Conservation (phyloP, 1,284 basidiomycete species). For the Puccinia horiana region DNA sequence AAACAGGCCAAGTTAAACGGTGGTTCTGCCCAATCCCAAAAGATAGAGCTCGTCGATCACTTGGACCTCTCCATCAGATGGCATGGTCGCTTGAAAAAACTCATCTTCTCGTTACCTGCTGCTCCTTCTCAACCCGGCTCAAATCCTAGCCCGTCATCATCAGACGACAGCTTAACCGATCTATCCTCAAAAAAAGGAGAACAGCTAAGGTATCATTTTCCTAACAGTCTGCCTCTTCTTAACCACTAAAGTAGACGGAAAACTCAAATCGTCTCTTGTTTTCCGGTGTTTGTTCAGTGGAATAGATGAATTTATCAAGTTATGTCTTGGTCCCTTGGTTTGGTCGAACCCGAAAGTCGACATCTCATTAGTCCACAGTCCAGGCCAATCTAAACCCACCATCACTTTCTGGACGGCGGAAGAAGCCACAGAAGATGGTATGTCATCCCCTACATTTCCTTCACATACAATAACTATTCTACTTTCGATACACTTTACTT, state of each 20-base stretch:
- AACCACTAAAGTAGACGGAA: not conserved
- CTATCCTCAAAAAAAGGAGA: not conserved
- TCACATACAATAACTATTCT: too few relatives aligned
- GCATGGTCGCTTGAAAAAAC: slow-evolving; percentile 8
- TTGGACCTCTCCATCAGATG: slow-evolving; percentile 28
- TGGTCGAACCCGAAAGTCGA: slow-evolving; percentile 40
- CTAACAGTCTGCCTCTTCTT: not conserved
- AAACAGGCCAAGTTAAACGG: slow-evolving; percentile 26
- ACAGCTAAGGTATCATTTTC: not conserved
- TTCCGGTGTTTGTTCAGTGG: not conserved
- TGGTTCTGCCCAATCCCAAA: slow-evolving; percentile 6
- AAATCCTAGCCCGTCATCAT: not conserved
- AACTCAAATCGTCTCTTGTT: not conserved
- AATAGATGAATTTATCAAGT: slow-evolving; percentile 36
- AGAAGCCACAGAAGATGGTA: not conserved
- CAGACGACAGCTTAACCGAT: not conserved
- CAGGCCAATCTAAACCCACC: slow-evolving; percentile 6
- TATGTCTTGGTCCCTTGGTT: slow-evolving; percentile 26
- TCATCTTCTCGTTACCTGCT: not conserved
- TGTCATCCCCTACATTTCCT: not conserved
- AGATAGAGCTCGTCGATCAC: slow-evolving; percentile 18
- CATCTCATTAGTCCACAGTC: slow-evolving; percentile 11
- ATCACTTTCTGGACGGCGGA: slow-evolving; percentile 20
- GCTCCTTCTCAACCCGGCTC: not conserved
- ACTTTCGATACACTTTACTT: not conserved